Evolutionary conservation across 108 stramenopile genomes (phyloP).

Genomic region (Skeletonema grethae): DNA sequence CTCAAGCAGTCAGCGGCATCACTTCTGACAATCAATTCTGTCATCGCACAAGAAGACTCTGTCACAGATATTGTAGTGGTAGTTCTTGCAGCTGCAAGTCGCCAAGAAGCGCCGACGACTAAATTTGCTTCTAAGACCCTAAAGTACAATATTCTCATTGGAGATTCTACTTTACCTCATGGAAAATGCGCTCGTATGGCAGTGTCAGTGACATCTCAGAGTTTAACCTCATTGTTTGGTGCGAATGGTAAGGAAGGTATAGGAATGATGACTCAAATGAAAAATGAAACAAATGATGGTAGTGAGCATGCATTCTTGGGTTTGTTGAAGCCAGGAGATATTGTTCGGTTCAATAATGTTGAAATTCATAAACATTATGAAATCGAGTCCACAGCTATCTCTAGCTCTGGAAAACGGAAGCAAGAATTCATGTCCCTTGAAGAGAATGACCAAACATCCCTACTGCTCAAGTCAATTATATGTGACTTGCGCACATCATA

Average conservation of each 20-base stretch:
- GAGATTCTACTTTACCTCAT: slow-evolving; percentile 21
- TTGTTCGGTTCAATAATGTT: slow-evolving; percentile 36
- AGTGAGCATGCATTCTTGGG: neutral
- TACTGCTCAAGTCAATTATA: slow-evolving; percentile 15
- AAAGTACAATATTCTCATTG: slow-evolving; percentile 18
- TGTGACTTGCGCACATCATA: slow-evolving; percentile 41
- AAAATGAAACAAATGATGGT: neutral
- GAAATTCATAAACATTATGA: slow-evolving; percentile 33
- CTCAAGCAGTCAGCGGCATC: neutral
- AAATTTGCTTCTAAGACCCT: neutral
- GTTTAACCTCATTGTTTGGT: slow-evolving; percentile 4
- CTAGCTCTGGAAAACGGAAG: neutral
- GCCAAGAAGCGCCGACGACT: slow-evolving; percentile 1
- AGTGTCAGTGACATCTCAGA: neutral
- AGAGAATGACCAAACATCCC: slow-evolving; percentile 3
- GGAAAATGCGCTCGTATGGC: slow-evolving; percentile 39
- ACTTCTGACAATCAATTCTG: neutral
- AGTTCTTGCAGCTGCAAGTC: slow-evolving; percentile 15
- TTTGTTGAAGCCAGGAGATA: slow-evolving; percentile 36
- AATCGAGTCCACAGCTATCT: neutral
- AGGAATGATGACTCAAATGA: neutral
- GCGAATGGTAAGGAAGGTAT: slow-evolving; percentile 2
- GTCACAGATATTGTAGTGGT: slow-evolving; percentile 35
- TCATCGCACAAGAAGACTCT: neutral
- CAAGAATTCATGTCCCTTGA: neutral